Conservation (phyloP, 345 rosid species). For the Eucalyptus curtisii region DNA sequence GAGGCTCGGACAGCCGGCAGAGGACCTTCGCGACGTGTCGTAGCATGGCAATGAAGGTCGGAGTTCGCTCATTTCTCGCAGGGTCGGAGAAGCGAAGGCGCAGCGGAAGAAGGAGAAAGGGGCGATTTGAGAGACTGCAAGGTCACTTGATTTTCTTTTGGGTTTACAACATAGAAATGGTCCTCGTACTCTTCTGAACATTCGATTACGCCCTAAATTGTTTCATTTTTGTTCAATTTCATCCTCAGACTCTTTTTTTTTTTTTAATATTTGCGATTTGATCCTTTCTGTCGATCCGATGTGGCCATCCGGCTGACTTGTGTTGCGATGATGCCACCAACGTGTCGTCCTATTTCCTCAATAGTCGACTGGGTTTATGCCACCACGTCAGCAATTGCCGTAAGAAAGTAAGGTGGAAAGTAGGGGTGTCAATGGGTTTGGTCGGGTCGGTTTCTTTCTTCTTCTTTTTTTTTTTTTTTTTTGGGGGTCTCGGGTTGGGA, state of each 20-base stretch:
- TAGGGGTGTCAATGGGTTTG: too few relatives aligned
- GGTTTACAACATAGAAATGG: neutral
- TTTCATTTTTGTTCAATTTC: neutral
- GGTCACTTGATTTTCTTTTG: neutral
- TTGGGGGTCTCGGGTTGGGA: too few relatives aligned
- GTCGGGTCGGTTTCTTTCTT: too few relatives aligned
- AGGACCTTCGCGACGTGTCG: slow-evolving; percentile 9
- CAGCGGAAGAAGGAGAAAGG: neutral
- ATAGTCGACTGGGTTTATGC: neutral
- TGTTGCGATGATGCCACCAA: too few relatives aligned
- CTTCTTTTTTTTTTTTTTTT: too few relatives aligned
- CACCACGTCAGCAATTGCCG: neutral
- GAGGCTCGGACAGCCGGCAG: neutral
- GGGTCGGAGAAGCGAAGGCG: slow-evolving; percentile 5
- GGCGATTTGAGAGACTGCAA: neutral
- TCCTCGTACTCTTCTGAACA: neutral
- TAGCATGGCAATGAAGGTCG: slow-evolving; percentile 9
- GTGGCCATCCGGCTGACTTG: slow-evolving; percentile 27
- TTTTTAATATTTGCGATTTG: neutral
- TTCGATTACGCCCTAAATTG: neutral
- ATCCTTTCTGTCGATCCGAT: neutral
- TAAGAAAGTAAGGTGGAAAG: neutral
- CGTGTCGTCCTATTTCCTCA: neutral
- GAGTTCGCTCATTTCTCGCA: slow-evolving; percentile 30
- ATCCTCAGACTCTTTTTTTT: neutral